Conservation (phyloP, 225 moss, liverwort and hornwort genomes). For the Pleurozium schreberi region DNA sequence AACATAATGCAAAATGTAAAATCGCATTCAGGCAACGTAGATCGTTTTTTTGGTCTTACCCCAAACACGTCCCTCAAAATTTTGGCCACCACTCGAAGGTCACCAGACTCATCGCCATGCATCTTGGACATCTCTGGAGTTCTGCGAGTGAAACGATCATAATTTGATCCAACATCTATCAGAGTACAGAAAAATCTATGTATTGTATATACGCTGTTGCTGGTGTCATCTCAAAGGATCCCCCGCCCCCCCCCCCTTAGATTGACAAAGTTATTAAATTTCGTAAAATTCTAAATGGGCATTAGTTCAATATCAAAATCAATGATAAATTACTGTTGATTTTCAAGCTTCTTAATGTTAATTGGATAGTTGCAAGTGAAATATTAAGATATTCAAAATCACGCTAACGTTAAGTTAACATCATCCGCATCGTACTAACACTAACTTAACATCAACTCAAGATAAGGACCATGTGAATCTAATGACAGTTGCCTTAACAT, state of each 20-base stretch:
- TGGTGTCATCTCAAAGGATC: neutral
- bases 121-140: conserved; percentile 90
- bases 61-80: conserved; percentile 63
- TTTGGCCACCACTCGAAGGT: conserved; percentile 56
- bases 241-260: too few relatives aligned
- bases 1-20: neutral
- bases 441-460: neutral
- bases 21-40: neutral
- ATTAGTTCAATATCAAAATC: neutral
- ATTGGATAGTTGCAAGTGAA: neutral
- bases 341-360: neutral
- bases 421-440: neutral
- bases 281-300: neutral
- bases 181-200: neutral
- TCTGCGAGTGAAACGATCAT: conserved; percentile 36
- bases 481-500: neutral
- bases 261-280: neutral
- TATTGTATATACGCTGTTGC: neutral
- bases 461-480: neutral
- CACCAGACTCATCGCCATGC: conserved; percentile 58
- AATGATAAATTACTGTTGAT: neutral
- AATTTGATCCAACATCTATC: neutral
- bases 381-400: neutral
- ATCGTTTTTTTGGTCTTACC: conserved; percentile 21
- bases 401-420: too few relatives aligned